Evolutionary conservation across 2,329 filamentous ascomycete genomes (phyloP).

Genomic region (Fusarium pilosicola): DNA sequence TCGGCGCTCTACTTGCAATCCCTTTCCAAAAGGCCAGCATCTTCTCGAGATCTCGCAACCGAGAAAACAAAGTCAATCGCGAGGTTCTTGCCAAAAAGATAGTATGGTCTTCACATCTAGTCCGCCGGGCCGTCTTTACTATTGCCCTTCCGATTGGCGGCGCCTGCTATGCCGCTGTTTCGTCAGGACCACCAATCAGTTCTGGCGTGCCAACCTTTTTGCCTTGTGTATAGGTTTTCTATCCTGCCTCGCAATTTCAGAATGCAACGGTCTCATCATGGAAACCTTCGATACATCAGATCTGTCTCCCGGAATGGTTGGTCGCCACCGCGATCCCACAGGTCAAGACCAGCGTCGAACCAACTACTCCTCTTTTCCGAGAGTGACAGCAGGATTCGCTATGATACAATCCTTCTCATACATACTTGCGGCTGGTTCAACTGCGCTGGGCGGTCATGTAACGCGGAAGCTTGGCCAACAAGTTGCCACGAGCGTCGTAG

Average conservation of each 20-base stretch:
- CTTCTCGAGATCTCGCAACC: constrained; percentile 72
- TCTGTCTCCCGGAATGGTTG: constrained; percentile 76
- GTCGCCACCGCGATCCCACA: constrained; percentile 58
- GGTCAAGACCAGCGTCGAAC: constrained; percentile 59
- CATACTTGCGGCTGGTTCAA: constrained; percentile 73
- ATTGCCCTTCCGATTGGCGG: constrained; percentile 73
- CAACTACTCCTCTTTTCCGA: constrained; percentile 80
- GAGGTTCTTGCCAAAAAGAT: constrained; percentile 73
- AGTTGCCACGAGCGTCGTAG: constrained; percentile 73
- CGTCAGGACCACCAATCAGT: constrained; percentile 68
- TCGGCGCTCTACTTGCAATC: constrained; percentile 75
- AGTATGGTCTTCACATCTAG: constrained; percentile 76
- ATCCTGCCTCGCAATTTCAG: constrained; percentile 77
- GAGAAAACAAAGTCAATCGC: constrained; percentile 69
- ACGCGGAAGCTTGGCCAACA: constrained; percentile 74
- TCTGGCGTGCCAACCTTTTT: constrained; percentile 73
- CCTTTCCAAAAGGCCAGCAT: constrained; percentile 78
- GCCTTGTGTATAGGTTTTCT: constrained; percentile 75
- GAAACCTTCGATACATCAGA: constrained; percentile 85
- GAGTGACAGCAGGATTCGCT: constrained; percentile 77
- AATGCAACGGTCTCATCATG: constrained; percentile 82
- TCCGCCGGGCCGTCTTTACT: constrained; percentile 75
- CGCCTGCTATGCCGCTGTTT: constrained; percentile 73
- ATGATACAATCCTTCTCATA: constrained; percentile 76
- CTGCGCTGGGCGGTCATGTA: constrained; percentile 73